phyloP scores from a whole-genome alignment of 257 asterid species.

The Solanum sejunctum region DNA sequence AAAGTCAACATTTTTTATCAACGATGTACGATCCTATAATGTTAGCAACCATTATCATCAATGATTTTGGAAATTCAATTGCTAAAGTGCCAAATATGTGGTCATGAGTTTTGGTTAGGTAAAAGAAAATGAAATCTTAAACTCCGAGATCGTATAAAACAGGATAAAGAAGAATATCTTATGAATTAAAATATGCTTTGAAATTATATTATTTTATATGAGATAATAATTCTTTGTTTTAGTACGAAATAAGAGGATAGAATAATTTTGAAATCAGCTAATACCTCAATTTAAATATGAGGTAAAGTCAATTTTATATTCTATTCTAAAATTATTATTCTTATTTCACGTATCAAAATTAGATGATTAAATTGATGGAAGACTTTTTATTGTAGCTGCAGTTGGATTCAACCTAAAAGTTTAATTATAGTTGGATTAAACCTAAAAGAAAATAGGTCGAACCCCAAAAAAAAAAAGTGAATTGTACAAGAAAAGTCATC shows the following conservation, averaged over 20 bases:
- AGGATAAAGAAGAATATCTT: neutral
- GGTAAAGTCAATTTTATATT: neutral
- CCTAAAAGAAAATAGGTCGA: neutral
- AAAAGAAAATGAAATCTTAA: neutral
- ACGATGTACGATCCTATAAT: neutral
- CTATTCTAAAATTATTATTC: neutral
- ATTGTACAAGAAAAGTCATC: neutral
- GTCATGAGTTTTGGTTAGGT: neutral
- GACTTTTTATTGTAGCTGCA: neutral
- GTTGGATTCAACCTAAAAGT: neutral
- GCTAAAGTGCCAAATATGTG: neutral
- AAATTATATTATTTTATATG: neutral
- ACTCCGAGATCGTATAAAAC: accelerated
- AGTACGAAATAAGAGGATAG: neutral
- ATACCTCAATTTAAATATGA: neutral
- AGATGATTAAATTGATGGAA: neutral
- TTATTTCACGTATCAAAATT: neutral
- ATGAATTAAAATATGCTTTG: no score
- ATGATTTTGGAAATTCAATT: neutral
- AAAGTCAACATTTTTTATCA: no score
- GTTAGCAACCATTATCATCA: neutral
- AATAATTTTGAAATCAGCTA: neutral
- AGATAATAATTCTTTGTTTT: neutral
- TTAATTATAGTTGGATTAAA: neutral
- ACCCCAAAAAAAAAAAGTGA: neutral